Conservation (phyloP, 495 filamentous ascomycete species). For the Annulohypoxylon maeteangense region DNA sequence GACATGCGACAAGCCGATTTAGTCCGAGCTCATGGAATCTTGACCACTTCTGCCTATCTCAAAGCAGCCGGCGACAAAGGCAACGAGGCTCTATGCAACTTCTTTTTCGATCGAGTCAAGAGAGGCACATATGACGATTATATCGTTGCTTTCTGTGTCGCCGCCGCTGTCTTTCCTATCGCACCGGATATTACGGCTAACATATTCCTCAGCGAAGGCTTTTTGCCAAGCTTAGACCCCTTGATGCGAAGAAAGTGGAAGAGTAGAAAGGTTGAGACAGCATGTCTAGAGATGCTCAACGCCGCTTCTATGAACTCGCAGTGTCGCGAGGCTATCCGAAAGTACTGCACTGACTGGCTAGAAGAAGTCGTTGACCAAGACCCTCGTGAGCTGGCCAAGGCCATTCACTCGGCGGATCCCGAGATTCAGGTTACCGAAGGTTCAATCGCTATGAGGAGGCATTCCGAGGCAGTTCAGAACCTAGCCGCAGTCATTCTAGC, state of each 20-base stretch:
- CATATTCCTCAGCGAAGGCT: slow-evolving; percentile 87
- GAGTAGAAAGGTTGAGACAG: slow-evolving; percentile 79
- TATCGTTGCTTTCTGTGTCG: slow-evolving; percentile 86
- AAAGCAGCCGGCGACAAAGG: slow-evolving; percentile 77
- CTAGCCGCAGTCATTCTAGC: slow-evolving; percentile 88
- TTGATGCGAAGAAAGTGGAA: slow-evolving; percentile 78
- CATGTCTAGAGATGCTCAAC: slow-evolving; percentile 86
- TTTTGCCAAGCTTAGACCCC: slow-evolving; percentile 74
- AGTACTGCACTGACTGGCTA: slow-evolving; percentile 84
- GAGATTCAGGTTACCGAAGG: slow-evolving; percentile 51
- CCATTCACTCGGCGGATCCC: slow-evolving; percentile 52
- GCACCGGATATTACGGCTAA: slow-evolving; percentile 72
- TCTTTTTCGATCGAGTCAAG: slow-evolving; percentile 65
- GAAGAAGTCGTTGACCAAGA: slow-evolving; percentile 78
- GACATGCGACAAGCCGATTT: slow-evolving; percentile 77
- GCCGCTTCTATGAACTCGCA: slow-evolving; percentile 84
- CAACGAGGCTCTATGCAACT: slow-evolving; percentile 69
- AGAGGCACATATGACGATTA: slow-evolving; percentile 67
- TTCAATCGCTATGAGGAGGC: slow-evolving; percentile 59
- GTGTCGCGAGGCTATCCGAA: slow-evolving; percentile 82
- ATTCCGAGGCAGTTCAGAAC: slow-evolving; percentile 62
- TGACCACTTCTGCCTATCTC: slow-evolving; percentile 82
- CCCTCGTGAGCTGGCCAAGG: slow-evolving; percentile 67
- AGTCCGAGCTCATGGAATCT: slow-evolving; percentile 76
- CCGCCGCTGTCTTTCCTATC: slow-evolving; percentile 86